phyloP scores from a whole-genome alignment of 768 basidiomycete species.

The Cantharellus cinnabarinus region DNA sequence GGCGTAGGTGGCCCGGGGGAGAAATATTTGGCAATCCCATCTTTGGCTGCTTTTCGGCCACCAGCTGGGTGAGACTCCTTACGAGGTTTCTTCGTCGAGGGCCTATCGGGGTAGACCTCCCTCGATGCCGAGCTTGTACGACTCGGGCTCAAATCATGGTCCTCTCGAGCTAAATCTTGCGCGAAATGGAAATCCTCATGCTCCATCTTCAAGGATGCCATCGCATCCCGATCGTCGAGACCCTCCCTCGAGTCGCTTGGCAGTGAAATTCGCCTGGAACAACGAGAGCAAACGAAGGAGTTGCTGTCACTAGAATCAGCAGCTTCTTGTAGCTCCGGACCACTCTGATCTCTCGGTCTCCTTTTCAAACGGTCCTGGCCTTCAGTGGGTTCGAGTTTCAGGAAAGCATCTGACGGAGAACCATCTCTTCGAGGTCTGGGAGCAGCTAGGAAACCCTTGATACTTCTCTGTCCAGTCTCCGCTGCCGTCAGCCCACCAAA shows the following conservation, averaged over 20 bases:
- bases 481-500: conserved; percentile 60
- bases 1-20: neutral
- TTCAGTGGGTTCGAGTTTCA: conserved; percentile 7
- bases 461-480: conserved; percentile 65
- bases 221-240: conserved; percentile 11
- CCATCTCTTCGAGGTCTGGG: too few species aligned
- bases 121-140: too few species aligned
- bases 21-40: conserved; percentile 30
- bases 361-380: conserved; percentile 6
- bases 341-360: neutral
- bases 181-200: conserved; percentile 87
- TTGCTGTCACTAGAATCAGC: conserved; percentile 1
- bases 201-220: conserved; percentile 25
- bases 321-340: neutral
- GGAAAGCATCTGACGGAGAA: too few species aligned
- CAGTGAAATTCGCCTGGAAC: conserved; percentile 27
- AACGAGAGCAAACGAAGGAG: conserved; percentile 40
- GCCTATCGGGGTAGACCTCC: too few species aligned
- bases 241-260: conserved; percentile 12
- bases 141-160: neutral
- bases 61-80: too few species aligned
- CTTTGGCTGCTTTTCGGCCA: too few species aligned
- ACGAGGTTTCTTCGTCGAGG: too few species aligned
- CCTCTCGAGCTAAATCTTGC: conserved; percentile 39
- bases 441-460: conserved; percentile 64